Conservation (phyloP, 176 grass and related monocot species). For the sorghum (Sorghum bicolor) region Sorghum_bicolor_NCBIv3 NC_012875.2:47189501-47190000, state of each 20-base stretch:
- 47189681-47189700: conserved; percentile 92
- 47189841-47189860: neutral
- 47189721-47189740: conserved; percentile 63
- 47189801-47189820: conserved; percentile 5
- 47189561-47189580: neutral
- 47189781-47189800: conserved; percentile 42
- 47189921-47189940: neutral
- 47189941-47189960: neutral
- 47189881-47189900: neutral
- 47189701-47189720: conserved; percentile 75
- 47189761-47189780: conserved; percentile 61
- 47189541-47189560: neutral
- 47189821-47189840: neutral
- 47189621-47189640: neutral
- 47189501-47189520: conserved; percentile 95
- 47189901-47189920: neutral
- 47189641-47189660: conserved; percentile 65
- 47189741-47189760: conserved; percentile 87
- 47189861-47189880: neutral
- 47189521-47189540: neutral
- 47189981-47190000: neutral
- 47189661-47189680: conserved; percentile 65
- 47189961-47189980: neutral
- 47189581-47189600: neutral
- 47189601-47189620: neutral